Base-by-base conservation (phyloP, 2,329 filamentous ascomycete species). In the Monilinia fructicola region DNA sequence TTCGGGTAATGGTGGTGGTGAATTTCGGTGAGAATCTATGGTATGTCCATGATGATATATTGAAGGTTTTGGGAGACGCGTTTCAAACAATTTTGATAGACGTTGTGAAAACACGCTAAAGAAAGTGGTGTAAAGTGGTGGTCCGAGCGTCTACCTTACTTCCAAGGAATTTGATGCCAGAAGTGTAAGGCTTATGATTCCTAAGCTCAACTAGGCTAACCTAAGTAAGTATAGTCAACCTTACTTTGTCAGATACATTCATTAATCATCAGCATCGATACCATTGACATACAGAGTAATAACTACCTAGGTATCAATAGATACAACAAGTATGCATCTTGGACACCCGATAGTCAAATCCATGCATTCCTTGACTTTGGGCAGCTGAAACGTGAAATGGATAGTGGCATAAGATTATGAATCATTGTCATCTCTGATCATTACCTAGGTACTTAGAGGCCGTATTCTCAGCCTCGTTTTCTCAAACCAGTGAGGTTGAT, bases 11-110 rank as follows among this genome's bases (percentile, higher is more conserved):
- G 58, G 44, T 48, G 58, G 44, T 48, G 31, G n/a, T 26, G 28
- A 50, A 60, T 3, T 23, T 38, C 23, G n/a, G 28, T 60, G 28
- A 60, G 4, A 60, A 60, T 50, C n/a, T 26, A 50, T 16, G 23
- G 38, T 18, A 4, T 60, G n/a, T 16, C 48, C 58, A 60, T 60
- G 44, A 60, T 60, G 44, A 60, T 50, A 50, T 23, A 26, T 60
- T 50, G 56, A 59, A 60, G 56, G 3, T 38, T 31, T 50, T 10
- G 28, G 58, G 46, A 62, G 59, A 62, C 48, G 48, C 48, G 58
- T 60, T 38, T 18, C 14, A n/a, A 14, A 16, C 48, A 23, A 60
- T 50, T 60, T 26, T 60, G 58, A 60, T 38, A 50, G 44, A 60
- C n/a, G n/a, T 50, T 38, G 9, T 60, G 44, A 60, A 50, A 50